Percentiles rank a stretch among this genome's conserved stretches.
Conservation (phyloP, 2,329 filamentous ascomycete species). For the Hypoxylon rubiginosum region DNA sequence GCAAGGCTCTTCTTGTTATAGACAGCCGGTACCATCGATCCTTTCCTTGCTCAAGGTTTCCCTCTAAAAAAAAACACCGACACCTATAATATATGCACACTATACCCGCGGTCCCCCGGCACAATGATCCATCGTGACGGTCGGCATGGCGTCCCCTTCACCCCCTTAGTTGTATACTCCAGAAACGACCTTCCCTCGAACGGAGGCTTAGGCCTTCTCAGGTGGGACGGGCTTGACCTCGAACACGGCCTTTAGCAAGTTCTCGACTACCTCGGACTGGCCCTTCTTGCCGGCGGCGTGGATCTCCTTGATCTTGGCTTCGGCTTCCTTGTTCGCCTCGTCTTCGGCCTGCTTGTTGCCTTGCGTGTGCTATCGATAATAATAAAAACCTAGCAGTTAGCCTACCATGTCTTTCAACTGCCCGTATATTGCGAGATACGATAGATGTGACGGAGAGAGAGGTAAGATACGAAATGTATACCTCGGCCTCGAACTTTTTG, state of each 20-base stretch:
- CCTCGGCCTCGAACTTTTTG: constrained; percentile 89
- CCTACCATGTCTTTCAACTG: background rate
- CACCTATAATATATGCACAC: constrained; percentile 9
- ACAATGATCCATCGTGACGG: background rate
- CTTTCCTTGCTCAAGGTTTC: constrained; percentile 10
- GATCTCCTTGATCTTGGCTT: constrained; percentile 86
- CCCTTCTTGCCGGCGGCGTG: constrained; percentile 82
- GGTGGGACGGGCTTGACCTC: constrained; percentile 80
- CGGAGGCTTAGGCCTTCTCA: constrained; percentile 43
- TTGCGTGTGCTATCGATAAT: constrained; percentile 88
- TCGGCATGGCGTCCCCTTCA: background rate
- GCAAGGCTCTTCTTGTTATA: background rate
- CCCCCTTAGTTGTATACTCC: background rate
- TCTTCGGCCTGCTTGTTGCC: constrained; percentile 86
- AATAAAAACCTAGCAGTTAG: background rate
- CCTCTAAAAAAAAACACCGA: background rate
- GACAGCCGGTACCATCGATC: constrained; percentile 11
- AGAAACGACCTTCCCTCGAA: background rate
- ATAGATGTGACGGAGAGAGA: no score
- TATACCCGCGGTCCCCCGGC: constrained; percentile 9
- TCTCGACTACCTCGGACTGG: constrained; percentile 83
- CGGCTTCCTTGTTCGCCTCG: constrained; percentile 84
- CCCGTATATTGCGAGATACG: background rate
- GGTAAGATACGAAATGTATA: constrained; percentile 49
- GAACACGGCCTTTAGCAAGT: constrained; percentile 87